These are phyloP conservation scores for Dissophora globulifera DNA, from an alignment of 192 early-diverging fungal genomes.

Conservation along the genomic window DNA sequence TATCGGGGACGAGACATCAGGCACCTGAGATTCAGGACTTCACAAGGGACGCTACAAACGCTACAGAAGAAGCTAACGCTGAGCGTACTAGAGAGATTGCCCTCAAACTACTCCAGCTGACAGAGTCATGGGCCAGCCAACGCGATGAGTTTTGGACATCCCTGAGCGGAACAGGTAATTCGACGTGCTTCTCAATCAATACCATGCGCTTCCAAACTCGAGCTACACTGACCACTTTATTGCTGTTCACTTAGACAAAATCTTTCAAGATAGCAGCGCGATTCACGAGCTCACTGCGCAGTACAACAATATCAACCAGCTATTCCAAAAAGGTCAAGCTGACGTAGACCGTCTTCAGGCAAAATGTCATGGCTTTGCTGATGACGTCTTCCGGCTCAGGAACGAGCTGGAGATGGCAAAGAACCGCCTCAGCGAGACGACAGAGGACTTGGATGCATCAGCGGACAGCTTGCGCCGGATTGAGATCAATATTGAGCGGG, in stretches of 20 bases:
- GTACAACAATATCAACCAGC: slow-evolving; percentile 4
- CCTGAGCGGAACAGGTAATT: slow-evolving; percentile 12
- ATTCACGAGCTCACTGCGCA: slow-evolving; percentile 10
- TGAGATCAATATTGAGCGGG: slow-evolving; percentile 10
- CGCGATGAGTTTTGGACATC: slow-evolving; percentile 18
- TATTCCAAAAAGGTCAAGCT: slow-evolving; percentile 16
- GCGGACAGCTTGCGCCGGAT: slow-evolving; percentile 12
- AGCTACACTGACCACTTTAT: neutral
- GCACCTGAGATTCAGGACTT: slow-evolving; percentile 20
- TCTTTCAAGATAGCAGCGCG: neutral
- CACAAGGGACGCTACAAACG: slow-evolving; percentile 6
- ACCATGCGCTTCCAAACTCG: too few species aligned
- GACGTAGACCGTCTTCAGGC: slow-evolving; percentile 31
- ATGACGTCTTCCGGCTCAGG: slow-evolving; percentile 20
- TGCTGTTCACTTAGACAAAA: neutral
- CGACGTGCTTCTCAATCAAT: too few species aligned
- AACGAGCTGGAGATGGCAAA: slow-evolving; percentile 32
- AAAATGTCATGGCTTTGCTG: slow-evolving; percentile 21
- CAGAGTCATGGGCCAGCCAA: slow-evolving; percentile 21
- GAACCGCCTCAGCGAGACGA: slow-evolving; percentile 14
- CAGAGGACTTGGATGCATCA: slow-evolving; percentile 8
- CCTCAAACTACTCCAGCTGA: slow-evolving; percentile 5
- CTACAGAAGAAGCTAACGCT: neutral
- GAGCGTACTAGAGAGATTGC: slow-evolving; percentile 19
- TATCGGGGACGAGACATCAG: neutral